Evolutionary conservation across 345 rosid genomes (phyloP).

Genomic region (Lepidium aucheri): DNA sequence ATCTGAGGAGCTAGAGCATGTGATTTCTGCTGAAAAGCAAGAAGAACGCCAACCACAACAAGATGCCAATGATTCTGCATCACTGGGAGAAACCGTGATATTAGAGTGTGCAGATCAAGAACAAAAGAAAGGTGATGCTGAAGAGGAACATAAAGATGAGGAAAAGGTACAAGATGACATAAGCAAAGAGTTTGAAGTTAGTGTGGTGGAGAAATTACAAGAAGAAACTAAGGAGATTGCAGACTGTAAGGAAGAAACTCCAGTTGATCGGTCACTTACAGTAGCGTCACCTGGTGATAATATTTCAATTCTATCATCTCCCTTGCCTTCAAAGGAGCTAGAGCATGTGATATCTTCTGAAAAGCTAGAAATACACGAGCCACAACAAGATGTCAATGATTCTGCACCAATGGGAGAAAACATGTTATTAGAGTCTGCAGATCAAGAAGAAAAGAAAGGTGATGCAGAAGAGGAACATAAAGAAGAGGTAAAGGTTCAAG

Average conservation of each 20-base stretch:
- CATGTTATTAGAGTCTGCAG: neutral
- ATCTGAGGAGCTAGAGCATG: constrained; percentile 13
- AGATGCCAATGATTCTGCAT: neutral
- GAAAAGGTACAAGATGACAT: neutral
- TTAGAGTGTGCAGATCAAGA: neutral
- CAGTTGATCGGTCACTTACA: constrained; percentile 8
- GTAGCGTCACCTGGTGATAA: constrained; percentile 23
- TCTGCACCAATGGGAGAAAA: neutral
- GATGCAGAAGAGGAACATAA: neutral
- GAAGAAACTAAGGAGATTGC: constrained; percentile 11
- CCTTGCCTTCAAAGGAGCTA: constrained; percentile 7
- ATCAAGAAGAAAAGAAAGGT: neutral
- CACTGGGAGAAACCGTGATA: neutral
- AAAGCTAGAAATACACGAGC: constrained; percentile 6
- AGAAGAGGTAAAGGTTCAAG: constrained; percentile 7
- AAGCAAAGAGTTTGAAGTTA: neutral
- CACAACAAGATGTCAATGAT: neutral
- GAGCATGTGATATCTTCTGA: constrained; percentile 5
- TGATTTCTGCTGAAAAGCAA: constrained; percentile 6
- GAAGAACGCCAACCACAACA: neutral
- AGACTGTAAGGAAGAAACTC: constrained; percentile 18
- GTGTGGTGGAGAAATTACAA: neutral
- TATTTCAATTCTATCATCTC: constrained; percentile 3
- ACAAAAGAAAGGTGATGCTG: neutral
- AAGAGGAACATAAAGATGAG: constrained; percentile 5